These are phyloP conservation scores for Colletotrichum sp. DNA, from an alignment of 2,329 filamentous ascomycete species.

Conservation along the genomic window DNA sequence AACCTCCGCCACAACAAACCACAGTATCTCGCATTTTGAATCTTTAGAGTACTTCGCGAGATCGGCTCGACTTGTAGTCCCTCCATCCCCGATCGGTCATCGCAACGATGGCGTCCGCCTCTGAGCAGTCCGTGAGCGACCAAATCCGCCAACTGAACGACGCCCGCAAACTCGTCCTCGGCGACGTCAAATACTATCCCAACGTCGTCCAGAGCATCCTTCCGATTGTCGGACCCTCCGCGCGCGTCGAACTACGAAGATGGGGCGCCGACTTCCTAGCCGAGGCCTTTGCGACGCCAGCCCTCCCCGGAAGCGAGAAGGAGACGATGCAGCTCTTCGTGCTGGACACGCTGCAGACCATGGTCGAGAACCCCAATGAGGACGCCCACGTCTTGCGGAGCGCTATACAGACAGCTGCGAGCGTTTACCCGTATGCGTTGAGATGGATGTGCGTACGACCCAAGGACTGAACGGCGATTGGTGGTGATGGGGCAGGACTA, in stretches of 20 bases:
- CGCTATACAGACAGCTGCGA: constrained; percentile 86
- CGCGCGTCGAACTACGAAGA: constrained; percentile 82
- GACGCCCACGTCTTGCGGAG: constrained; percentile 84
- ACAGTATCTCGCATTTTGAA: background rate
- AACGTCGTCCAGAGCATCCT: constrained; percentile 91
- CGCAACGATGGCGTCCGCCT: constrained; percentile 54
- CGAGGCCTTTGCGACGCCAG: constrained; percentile 94
- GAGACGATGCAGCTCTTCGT: constrained; percentile 79
- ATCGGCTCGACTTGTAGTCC: background rate
- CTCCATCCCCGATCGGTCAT: background rate
- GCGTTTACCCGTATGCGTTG: constrained; percentile 91
- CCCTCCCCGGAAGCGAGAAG: constrained; percentile 78
- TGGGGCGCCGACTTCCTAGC: constrained; percentile 97
- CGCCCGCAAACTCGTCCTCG: constrained; percentile 87
- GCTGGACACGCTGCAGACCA: constrained; percentile 74
- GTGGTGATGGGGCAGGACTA: background rate
- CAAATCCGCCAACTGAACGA: constrained; percentile 89
- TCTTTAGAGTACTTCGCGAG: background rate
- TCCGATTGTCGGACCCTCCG: constrained; percentile 81
- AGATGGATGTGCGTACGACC: constrained; percentile 83
- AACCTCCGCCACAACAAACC: background rate
- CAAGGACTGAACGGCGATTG: background rate
- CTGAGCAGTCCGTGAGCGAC: constrained; percentile 64
- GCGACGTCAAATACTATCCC: constrained; percentile 86
- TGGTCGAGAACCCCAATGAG: constrained; percentile 74